These are phyloP conservation scores for Schrenkiella parvula DNA, from an alignment of 345 rosid species.

Conservation along the genomic window DNA sequence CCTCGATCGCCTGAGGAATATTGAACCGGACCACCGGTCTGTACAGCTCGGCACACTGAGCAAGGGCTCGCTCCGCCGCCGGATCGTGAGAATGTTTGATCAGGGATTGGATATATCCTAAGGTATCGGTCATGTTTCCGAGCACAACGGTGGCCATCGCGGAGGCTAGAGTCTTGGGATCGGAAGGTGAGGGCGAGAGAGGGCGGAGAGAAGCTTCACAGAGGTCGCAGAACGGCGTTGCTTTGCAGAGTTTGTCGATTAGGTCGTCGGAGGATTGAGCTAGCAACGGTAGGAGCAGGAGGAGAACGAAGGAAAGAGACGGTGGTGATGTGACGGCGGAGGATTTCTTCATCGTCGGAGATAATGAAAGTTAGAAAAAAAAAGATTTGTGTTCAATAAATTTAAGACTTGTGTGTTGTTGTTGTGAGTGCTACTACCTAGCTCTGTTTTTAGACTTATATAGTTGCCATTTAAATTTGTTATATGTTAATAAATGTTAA, in stretches of 20 bases:
- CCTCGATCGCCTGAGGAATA: slow-evolving; percentile 77
- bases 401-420: not conserved
- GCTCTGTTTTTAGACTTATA: slow-evolving; percentile 16
- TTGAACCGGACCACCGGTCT: slow-evolving; percentile 80
- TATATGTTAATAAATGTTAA: slow-evolving; percentile 4
- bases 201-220: slow-evolving; percentile 51
- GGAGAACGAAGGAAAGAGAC: slow-evolving; percentile 19
- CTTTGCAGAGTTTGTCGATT: slow-evolving; percentile 56
- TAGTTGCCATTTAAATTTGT: slow-evolving; percentile 1
- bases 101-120: slow-evolving; percentile 43
- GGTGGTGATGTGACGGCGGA: slow-evolving; percentile 12
- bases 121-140: slow-evolving; percentile 53
- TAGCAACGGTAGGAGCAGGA: slow-evolving; percentile 4
- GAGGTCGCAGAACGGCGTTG: slow-evolving; percentile 69
- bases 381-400: not conserved
- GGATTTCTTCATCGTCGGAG: slow-evolving; percentile 26
- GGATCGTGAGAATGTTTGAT: slow-evolving; percentile 50
- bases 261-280: slow-evolving; percentile 32
- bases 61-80: slow-evolving; percentile 54
- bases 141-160: slow-evolving; percentile 42
- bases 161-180: slow-evolving; percentile 47
- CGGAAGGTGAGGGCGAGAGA: slow-evolving; percentile 24
- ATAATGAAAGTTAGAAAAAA: not conserved
- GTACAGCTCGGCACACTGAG: slow-evolving; percentile 74
- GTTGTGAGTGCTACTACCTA: not conserved